Evolutionary conservation across 345 rosid species (phyloP).

Genomic region (Noccaea caerulescens): DNA sequence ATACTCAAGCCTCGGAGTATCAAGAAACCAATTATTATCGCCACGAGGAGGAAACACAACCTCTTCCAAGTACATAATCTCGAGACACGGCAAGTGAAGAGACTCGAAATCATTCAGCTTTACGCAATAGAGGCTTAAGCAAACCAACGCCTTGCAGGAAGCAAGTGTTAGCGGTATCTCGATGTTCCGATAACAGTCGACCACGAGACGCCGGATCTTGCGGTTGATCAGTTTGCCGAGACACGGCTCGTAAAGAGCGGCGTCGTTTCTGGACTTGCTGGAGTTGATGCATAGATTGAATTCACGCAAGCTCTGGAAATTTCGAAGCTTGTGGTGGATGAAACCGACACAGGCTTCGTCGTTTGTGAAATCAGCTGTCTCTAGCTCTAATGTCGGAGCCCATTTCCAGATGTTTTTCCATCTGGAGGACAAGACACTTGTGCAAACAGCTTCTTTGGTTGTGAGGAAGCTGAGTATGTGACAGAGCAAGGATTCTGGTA

Average conservation of each 20-base stretch:
- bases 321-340: not conserved
- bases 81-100: slow-evolving; percentile 3
- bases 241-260: not conserved
- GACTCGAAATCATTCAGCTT: slow-evolving; percentile 14
- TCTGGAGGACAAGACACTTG: slow-evolving; percentile 3
- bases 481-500: too few species aligned
- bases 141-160: not conserved
- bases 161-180: not conserved
- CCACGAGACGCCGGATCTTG: not conserved
- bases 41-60: not conserved
- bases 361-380: not conserved
- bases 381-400: not conserved
- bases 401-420: not conserved
- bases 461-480: not conserved
- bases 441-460: not conserved
- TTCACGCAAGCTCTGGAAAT: not conserved
- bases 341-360: not conserved
- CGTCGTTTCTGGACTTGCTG: too few species aligned
- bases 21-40: not conserved
- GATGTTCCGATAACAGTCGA: too few species aligned
- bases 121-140: not conserved
- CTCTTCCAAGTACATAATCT: not conserved
- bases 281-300: not conserved
- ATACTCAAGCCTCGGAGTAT: slow-evolving; percentile 8
- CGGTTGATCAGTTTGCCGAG: not conserved